Percentiles rank a stretch among this genome's conserved stretches.
Conservation (phyloP, 371 early-diverging fungal genomes). For the Mortierella sp. region DNA sequence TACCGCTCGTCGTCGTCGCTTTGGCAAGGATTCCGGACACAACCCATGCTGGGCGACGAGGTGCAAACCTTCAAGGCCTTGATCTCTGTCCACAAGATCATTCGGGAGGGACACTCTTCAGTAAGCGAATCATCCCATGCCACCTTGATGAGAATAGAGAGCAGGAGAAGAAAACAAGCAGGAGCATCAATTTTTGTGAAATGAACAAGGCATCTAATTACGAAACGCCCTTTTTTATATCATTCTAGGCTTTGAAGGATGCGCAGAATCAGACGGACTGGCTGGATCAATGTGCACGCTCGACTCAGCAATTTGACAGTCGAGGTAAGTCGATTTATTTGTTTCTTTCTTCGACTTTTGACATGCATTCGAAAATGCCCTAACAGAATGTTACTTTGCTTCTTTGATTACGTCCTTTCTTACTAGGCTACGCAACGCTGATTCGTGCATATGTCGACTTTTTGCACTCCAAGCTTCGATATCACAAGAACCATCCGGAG, state of each 20-base stretch:
- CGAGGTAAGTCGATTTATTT: slow-evolving; percentile 39
- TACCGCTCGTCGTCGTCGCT: slow-evolving; percentile 88
- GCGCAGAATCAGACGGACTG: slow-evolving; percentile 79
- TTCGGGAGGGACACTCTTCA: slow-evolving; percentile 92
- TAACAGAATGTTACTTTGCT: neutral
- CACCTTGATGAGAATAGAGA: neutral
- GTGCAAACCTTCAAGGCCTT: slow-evolving; percentile 97
- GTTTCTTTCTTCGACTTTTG: neutral
- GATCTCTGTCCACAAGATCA: slow-evolving; percentile 95
- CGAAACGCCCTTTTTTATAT: neutral
- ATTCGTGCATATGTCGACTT: slow-evolving; percentile 95
- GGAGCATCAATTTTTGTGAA: neutral
- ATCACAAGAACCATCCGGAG: slow-evolving; percentile 92
- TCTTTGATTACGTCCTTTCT: neutral
- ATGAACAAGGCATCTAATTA: neutral
- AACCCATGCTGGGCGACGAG: slow-evolving; percentile 92
- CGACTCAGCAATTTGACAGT: slow-evolving; percentile 71
- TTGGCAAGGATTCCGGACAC: slow-evolving; percentile 90
- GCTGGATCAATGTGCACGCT: slow-evolving; percentile 77
- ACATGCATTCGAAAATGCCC: neutral
- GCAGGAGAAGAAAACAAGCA: neutral
- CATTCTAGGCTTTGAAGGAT: slow-evolving; percentile 77
- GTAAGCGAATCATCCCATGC: slow-evolving; percentile 57
- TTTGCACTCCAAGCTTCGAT: slow-evolving; percentile 91
- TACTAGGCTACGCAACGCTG: slow-evolving; percentile 85